Evolutionary conservation across 306 rosid genomes (phyloP).

Genomic region (Castanea crenata): DNA sequence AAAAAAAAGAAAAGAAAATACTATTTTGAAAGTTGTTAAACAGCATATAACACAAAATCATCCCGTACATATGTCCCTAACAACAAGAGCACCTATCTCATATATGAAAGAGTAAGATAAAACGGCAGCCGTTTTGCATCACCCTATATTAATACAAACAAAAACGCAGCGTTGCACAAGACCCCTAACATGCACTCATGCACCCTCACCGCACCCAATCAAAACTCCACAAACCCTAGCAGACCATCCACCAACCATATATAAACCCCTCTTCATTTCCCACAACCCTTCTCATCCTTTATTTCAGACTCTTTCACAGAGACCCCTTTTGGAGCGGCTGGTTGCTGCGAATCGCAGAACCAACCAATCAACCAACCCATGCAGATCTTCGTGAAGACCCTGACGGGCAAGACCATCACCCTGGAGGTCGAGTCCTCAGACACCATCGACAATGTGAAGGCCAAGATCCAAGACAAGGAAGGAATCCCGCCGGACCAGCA

Average conservation of each 20-base stretch:
- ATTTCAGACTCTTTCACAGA: too few relatives aligned
- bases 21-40: too few relatives aligned
- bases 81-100: too few relatives aligned
- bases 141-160: neutral
- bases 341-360: neutral
- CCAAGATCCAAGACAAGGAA: constrained; percentile 95
- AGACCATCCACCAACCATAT: neutral
- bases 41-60: too few relatives aligned
- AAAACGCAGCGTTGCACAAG: neutral
- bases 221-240: neutral
- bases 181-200: neutral
- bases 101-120: too few relatives aligned
- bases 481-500: constrained; percentile 98
- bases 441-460: constrained; percentile 87
- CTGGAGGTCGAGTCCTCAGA: constrained; percentile 91
- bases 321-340: neutral
- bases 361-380: constrained; percentile 25
- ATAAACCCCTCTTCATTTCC: neutral
- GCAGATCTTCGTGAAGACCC: constrained; percentile 99
- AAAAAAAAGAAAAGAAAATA: too few relatives aligned
- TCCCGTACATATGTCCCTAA: too few relatives aligned
- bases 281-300: too few relatives aligned
- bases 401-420: constrained; percentile 91
- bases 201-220: neutral
- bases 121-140: neutral